Percentiles rank a stretch among this genome's conserved stretches.
These are phyloP conservation scores for Gomphus bonarii DNA, from an alignment of 1,284 basidiomycete genomes.

Conservation along the genomic window DNA sequence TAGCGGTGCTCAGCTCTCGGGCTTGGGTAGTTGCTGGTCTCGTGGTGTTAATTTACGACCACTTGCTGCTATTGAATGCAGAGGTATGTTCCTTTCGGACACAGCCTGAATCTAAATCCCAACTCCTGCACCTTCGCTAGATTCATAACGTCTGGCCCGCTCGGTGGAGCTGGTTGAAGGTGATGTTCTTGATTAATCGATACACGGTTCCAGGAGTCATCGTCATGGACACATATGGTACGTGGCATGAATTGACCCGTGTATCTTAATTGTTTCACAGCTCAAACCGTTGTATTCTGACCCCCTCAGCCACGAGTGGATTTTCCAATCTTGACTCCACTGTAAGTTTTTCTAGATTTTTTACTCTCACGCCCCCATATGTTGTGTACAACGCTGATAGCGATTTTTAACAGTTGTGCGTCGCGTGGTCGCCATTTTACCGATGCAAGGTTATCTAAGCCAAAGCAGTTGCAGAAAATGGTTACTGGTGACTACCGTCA, in stretches of 20 bases:
- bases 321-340: too few species aligned
- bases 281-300: not conserved
- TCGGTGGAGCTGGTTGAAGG: not conserved
- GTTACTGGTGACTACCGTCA: not conserved
- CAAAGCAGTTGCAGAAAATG: not conserved
- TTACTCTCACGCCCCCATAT: too few species aligned
- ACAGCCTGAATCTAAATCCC: not conserved
- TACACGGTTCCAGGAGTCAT: not conserved
- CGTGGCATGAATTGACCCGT: not conserved
- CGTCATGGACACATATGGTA: not conserved
- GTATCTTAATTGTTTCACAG: not conserved
- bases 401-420: not conserved
- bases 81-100: constrained; percentile 1
- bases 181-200: constrained; percentile 7
- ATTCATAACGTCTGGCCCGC: not conserved
- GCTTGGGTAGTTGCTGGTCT: constrained; percentile 1
- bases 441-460: not conserved
- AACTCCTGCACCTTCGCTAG: not conserved
- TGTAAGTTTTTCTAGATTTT: too few species aligned
- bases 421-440: not conserved
- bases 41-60: constrained; percentile 4
- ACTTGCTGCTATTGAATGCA: not conserved
- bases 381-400: too few species aligned
- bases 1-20: not conserved
- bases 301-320: too few species aligned